A percentile compares a stretch with the other conserved stretches of the same genome.
Evolutionary conservation across 192 early-diverging fungal species (phyloP).

Genomic region (Entophlyctis luteolus): DNA sequence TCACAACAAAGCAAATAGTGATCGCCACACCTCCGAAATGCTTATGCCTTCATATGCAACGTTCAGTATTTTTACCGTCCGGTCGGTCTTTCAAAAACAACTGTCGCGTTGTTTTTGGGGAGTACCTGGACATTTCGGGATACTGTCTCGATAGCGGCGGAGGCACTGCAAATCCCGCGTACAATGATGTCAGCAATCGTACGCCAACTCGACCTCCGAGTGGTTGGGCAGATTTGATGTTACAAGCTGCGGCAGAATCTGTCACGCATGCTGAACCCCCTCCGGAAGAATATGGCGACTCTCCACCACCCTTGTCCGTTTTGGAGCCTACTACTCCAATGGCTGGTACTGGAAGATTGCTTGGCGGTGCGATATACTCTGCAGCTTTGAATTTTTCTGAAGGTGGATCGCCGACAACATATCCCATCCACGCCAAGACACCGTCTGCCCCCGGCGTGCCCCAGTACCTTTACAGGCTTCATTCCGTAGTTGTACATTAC

Average conservation of each 20-base stretch:
- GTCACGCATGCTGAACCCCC: background rate
- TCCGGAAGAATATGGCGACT: background rate
- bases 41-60: constrained; percentile 81
- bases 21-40: constrained; percentile 79
- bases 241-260: constrained; percentile 1
- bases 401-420: too few relatives aligned
- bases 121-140: constrained; percentile 69
- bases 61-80: constrained; percentile 70
- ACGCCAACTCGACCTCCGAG: background rate
- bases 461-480: constrained; percentile 61
- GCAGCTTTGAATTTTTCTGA: too few relatives aligned
- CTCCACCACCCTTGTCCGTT: constrained; percentile 5
- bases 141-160: constrained; percentile 68
- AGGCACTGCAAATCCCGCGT: constrained; percentile 21
- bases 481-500: constrained; percentile 76
- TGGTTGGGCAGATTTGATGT: constrained; percentile 17
- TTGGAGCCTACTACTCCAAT: background rate
- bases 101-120: constrained; percentile 64
- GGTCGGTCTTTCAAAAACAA: constrained; percentile 75
- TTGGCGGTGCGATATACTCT: too few relatives aligned
- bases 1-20: constrained; percentile 75
- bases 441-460: constrained; percentile 5
- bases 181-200: background rate
- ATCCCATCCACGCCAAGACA: too few relatives aligned
- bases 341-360: too few relatives aligned